Evolutionary conservation across 306 rosid species (phyloP), one percentile per base, ranked within the genome.

Genomic region (Cercis canadensis): DNA sequence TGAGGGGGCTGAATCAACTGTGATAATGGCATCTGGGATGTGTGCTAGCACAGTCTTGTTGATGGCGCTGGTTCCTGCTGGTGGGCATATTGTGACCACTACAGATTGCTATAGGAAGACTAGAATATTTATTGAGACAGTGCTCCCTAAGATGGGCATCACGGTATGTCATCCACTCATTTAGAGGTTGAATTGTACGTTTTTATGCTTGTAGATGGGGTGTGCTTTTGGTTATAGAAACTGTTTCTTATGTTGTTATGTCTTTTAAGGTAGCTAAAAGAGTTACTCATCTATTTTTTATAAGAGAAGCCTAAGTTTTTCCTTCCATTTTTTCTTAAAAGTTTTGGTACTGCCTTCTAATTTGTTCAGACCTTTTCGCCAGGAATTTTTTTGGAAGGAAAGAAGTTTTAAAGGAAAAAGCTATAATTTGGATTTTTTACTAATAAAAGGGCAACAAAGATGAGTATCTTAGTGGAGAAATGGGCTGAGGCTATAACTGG

Each of bases 41-140:
- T 85, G 89, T 80, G 96, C 96, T 52, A 87, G 97, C 89, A 84
- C 89, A 0, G 81, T 84, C 72, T 8, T 93, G 88, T 57, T 93
- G 51, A 70, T 93, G 97, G 97, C 98, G 45, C 73, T 93, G 81
- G 84, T 93, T 81, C 96, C 97, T 15, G 97, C 98, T 21, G 98
- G 98, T 61, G 98, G 98, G 68, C 96, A 93, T 86, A 70, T 93
- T 5, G 94, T 93, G 77, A 93, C 98, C 17, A 93, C 98, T 40
- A 90, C 98, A 3, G 97, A 93, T 79, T 93, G 97, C 80, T 93
- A 93, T 70, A 82, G 97, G 84, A 93, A 90, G 90, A 90, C 98
- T 34, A 87, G 98, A 71, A 76, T 93, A 11, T 93, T 93, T 80
- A 93, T 93, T 1, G 94, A 93, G 83, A 87, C 86, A 15, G 21